Evolutionary conservation across 1,139 yeast species (phyloP), one percentile per base, ranked within the genome.

Genomic region (Zygoascus meyerae): DNA sequence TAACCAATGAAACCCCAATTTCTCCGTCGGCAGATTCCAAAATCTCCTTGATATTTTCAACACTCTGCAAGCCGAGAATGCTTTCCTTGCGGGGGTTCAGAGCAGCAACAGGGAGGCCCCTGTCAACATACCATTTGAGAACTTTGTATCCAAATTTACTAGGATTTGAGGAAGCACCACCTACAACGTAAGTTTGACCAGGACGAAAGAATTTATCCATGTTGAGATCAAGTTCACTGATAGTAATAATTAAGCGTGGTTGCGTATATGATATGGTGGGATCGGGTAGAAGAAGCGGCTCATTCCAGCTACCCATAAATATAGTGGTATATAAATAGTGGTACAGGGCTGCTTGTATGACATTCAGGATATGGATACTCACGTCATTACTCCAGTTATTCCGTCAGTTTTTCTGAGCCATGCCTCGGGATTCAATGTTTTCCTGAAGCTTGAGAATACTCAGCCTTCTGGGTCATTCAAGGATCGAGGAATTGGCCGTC

Each of bases 391-490:
- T 5, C 67, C 68, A 5, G 46, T 64, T 21, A 47, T 63, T 31
- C 49, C 48, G 32, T 61, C 66, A 2, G 51, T 47, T 11, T 61
- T 54, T 42, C 54, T 64, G 34, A 55, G 61, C 5, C 49, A 48
- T 12, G 31, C 31, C 42, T 57, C 72, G 1, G 72, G 73, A 26
- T 78, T 81, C 50, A 70, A 75, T 28, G 70, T 81, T 5, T 68
- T 71, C 31, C 67, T 82, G 51, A 83, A 83, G 59, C 76, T 78
- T 50, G 92, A 83, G 56, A 71, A 70, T 52, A 71, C 78, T 32
- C 92, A 83, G 58, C 89, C 90, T 2, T 72, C 83, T 12, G 89
- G 90, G 1, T 78, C 85, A 43, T 83, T 83, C 70, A 83, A 83
- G 60, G 69, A 81, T 28, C 69, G 90, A 55, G 89, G 89, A 0